These are phyloP conservation scores for Fusarium sp. DNA, from an alignment of 2,329 filamentous ascomycete genomes.

Conservation along the genomic window DNA sequence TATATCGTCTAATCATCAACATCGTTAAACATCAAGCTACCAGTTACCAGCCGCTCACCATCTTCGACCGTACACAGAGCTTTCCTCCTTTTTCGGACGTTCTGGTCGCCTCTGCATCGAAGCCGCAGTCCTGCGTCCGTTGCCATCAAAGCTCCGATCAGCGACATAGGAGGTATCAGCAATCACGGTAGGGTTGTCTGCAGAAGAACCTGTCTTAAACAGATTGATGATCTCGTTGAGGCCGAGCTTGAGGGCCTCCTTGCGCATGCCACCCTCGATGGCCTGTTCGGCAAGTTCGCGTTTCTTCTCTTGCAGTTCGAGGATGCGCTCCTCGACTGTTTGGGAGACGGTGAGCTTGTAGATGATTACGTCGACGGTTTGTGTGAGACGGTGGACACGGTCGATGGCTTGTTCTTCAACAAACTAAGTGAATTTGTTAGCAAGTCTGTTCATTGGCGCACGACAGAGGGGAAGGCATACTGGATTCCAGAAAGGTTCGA, in stretches of 20 bases:
- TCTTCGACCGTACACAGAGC: slow-evolving; percentile 32
- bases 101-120: slow-evolving; percentile 44
- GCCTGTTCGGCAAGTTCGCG: slow-evolving; percentile 89
- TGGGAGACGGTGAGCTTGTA: slow-evolving; percentile 91
- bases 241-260: slow-evolving; percentile 81
- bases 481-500: slow-evolving; percentile 99
- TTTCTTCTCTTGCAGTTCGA: slow-evolving; percentile 95
- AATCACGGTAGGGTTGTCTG: slow-evolving; percentile 33
- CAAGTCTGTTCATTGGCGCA: not conserved
- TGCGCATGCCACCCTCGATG: slow-evolving; percentile 83
- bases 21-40: not conserved
- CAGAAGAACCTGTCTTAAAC: slow-evolving; percentile 73
- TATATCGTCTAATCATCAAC: slow-evolving; percentile 1
- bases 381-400: slow-evolving; percentile 96
- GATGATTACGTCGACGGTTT: slow-evolving; percentile 92
- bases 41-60: slow-evolving; percentile 18
- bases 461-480: slow-evolving; percentile 58
- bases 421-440: slow-evolving; percentile 66
- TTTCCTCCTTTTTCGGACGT: slow-evolving; percentile 37
- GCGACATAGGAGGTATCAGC: slow-evolving; percentile 29
- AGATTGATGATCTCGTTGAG: slow-evolving; percentile 94
- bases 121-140: slow-evolving; percentile 39
- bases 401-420: slow-evolving; percentile 99
- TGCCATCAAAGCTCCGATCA: slow-evolving; percentile 25
- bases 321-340: slow-evolving; percentile 92